These are phyloP conservation scores for Hyaloscypha finlandica DNA, from an alignment of 495 filamentous ascomycete species.

Conservation along the genomic window DNA sequence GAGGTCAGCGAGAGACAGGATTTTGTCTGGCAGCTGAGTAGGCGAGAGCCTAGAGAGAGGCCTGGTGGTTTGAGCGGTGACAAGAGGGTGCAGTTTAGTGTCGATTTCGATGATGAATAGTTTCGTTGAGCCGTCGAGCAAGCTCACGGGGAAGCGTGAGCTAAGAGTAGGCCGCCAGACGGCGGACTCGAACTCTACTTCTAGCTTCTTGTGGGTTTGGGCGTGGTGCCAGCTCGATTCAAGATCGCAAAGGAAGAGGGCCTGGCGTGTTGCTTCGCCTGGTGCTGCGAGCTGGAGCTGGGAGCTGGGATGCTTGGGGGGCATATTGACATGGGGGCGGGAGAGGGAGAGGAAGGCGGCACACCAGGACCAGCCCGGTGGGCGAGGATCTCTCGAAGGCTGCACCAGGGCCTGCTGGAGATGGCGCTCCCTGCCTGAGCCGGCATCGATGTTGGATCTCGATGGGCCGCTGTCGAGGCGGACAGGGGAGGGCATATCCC, in stretches of 20 bases:
- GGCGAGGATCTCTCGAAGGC: neutral
- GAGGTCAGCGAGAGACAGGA: neutral
- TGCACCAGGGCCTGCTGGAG: neutral
- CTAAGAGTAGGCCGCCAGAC: neutral
- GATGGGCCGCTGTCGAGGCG: conserved; percentile 19
- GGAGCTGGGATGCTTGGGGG: neutral
- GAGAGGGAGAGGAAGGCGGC: neutral
- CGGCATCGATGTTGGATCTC: conserved; percentile 22
- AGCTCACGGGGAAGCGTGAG: neutral
- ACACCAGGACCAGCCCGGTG: neutral
- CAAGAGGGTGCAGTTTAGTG: neutral
- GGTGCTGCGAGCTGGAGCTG: neutral
- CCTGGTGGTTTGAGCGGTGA: neutral
- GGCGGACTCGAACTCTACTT: neutral
- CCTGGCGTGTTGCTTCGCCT: neutral
- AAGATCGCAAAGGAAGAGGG: neutral
- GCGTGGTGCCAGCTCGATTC: neutral
- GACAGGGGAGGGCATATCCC: conserved; percentile 5
- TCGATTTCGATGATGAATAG: conserved; percentile 15
- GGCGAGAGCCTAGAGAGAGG: neutral
- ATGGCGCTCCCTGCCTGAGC: conserved; percentile 10
- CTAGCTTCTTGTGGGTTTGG: neutral
- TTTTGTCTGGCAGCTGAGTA: neutral
- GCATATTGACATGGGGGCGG: neutral
- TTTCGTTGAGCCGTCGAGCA: neutral